These are phyloP conservation scores for Periconia macrospinosa DNA, from an alignment of 2,329 filamentous ascomycete genomes.

Conservation along the genomic window DNA sequence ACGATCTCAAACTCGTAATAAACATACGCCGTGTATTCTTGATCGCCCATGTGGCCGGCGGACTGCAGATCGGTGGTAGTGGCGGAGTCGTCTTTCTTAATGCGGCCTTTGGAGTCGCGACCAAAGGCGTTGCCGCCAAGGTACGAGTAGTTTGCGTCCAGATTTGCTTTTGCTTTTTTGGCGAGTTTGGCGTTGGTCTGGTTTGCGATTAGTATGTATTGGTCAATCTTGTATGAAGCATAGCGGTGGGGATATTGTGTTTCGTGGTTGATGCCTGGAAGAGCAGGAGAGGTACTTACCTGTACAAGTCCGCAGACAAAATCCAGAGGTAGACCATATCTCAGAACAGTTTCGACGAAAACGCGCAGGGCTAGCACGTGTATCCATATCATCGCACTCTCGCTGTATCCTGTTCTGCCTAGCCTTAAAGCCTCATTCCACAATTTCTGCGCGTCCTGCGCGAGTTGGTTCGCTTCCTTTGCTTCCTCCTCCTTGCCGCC, in stretches of 20 bases:
- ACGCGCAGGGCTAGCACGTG: constrained; percentile 89
- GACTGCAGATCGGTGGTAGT: constrained; percentile 82
- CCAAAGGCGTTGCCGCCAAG: constrained; percentile 93
- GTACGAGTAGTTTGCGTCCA: constrained; percentile 87
- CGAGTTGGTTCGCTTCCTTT: constrained; percentile 79
- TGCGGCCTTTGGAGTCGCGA: constrained; percentile 87
- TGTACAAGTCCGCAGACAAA: constrained; percentile 84
- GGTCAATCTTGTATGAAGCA: background rate
- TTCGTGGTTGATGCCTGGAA: background rate
- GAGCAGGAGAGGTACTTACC: constrained; percentile 52
- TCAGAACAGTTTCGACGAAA: constrained; percentile 96
- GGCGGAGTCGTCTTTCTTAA: constrained; percentile 84
- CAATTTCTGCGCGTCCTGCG: constrained; percentile 84
- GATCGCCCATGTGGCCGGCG: constrained; percentile 68
- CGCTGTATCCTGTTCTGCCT: constrained; percentile 89
- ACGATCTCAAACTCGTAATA: constrained; percentile 90
- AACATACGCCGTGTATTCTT: constrained; percentile 94
- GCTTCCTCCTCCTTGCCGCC: constrained; percentile 88
- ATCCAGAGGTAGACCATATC: constrained; percentile 88
- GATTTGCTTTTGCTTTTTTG: constrained; percentile 66
- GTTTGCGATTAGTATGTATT: constrained; percentile 4
- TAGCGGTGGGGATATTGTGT: background rate
- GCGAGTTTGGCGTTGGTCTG: constrained; percentile 82
- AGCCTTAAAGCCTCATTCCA: constrained; percentile 90
- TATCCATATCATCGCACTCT: constrained; percentile 94